Evolutionary conservation across 192 early-diverging fungal species (phyloP), one percentile per base, ranked within the genome.

Genomic region (Backusella mclennaniae): DNA sequence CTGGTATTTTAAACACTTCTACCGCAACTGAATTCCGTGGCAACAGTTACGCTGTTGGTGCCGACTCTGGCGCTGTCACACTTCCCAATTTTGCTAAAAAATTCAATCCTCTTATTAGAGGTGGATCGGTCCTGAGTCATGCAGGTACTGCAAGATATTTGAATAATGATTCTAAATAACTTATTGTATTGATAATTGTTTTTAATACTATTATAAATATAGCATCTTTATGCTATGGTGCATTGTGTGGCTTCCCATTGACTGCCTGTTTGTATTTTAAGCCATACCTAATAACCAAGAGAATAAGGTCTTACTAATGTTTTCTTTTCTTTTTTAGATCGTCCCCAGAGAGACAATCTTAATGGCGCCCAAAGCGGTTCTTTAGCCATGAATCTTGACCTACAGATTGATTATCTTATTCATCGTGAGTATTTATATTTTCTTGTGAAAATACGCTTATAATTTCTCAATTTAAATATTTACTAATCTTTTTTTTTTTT

Each of bases 301-400:
- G 2, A 59, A 26, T 26, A 49, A 4, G 11, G 9, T 7, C 3
- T 59, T 8, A 59, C 4, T 59, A 59, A 59, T 23, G 9, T 36
- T 23, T 36, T 19, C 2, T 21, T 49, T 44, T 44, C 42, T 44
- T 44, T 38, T 41, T 23, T 69, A 77, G 76, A 79, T 46, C 56
- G 39, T 26, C 78, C 78, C 8, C 1, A 44, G 14, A 31, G 12
- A 31, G 78, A 79, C 66, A 42, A 69, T 9, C 49, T 88, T 66
- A 90, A 90, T 71, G 87, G 84, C 42, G 89, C 89, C 19, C 83
- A 84, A 71, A 79, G 83, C 53, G 89, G 86, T 4, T 85, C 85
- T 59, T 69, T 88, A 78, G 81, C 76, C 0, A 41, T 31, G 17
- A 88, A 90, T 63, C 77, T 90, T 35, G 36, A 75, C 6, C 12